Percentiles rank a stretch among this genome's conserved stretches.
Evolutionary conservation across 2,329 filamentous ascomycete species (phyloP).

Genomic region (Fusarium redolens): DNA sequence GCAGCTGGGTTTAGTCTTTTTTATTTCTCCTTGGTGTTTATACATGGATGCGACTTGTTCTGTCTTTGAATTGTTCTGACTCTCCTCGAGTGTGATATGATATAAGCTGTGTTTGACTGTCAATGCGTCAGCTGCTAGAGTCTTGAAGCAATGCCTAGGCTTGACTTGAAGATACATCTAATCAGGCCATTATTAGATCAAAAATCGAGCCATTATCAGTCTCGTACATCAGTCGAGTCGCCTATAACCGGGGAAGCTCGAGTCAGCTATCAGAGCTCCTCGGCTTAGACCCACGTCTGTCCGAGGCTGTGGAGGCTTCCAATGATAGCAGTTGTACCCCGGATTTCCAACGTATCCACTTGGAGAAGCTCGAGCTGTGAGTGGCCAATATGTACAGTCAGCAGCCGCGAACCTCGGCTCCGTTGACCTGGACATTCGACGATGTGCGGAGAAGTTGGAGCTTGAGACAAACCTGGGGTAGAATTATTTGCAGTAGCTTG

Average conservation of each 20-base stretch:
- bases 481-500: constrained; percentile 7
- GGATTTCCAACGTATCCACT: constrained; percentile 37
- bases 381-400: constrained; percentile 24
- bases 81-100: background rate
- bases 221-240: background rate
- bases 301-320: constrained; percentile 37
- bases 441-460: constrained; percentile 45
- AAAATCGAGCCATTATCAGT: background rate
- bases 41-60: constrained; percentile 40
- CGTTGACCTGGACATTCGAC: constrained; percentile 33
- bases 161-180: background rate
- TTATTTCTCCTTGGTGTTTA: constrained; percentile 38
- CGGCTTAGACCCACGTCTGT: constrained; percentile 27
- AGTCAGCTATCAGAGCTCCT: constrained; percentile 21
- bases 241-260: constrained; percentile 13
- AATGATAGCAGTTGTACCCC: constrained; percentile 38
- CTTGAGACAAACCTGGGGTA: constrained; percentile 31
- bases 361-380: constrained; percentile 12
- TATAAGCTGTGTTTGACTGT: background rate
- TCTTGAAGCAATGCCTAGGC: background rate
- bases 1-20: constrained; percentile 29
- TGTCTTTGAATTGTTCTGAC: constrained; percentile 5
- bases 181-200: background rate
- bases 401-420: constrained; percentile 43
- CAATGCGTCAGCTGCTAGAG: background rate